These are phyloP conservation scores for Salix exigua DNA, from an alignment of 345 rosid genomes.

Conservation along the genomic window DNA sequence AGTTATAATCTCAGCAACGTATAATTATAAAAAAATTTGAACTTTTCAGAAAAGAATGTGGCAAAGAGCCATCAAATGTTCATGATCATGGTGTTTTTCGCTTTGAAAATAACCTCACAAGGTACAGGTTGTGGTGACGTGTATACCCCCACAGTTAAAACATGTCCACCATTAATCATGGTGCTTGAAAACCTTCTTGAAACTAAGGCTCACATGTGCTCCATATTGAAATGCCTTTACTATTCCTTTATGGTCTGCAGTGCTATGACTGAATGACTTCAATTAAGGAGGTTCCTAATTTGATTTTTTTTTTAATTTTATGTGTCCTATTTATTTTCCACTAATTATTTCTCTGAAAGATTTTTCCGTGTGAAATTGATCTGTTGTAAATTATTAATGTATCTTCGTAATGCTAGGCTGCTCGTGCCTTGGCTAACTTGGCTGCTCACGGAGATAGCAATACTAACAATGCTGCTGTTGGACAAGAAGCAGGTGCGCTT, in stretches of 20 bases:
- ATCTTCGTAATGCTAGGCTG: conserved; percentile 17
- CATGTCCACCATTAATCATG: background rate
- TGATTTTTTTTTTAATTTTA: background rate
- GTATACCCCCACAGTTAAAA: background rate
- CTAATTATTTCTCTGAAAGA: background rate
- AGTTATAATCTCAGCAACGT: background rate
- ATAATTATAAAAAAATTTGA: background rate
- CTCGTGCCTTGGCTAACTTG: conserved; percentile 39
- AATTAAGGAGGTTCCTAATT: background rate
- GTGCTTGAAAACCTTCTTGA: background rate
- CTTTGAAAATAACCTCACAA: background rate
- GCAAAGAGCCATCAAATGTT: background rate
- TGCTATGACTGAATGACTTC: background rate
- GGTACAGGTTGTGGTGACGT: background rate
- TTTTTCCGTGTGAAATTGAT: background rate
- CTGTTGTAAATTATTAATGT: background rate
- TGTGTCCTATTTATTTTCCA: background rate
- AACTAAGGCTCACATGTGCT: background rate
- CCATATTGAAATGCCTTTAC: background rate
- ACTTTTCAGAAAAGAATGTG: background rate
- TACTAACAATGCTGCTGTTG: conserved; percentile 31
- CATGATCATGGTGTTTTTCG: background rate
- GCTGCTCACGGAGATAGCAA: conserved; percentile 44
- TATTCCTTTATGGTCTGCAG: background rate
- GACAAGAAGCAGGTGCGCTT: conserved; percentile 36